These are phyloP conservation scores for Rhizomucor pusillus DNA, from an alignment of 371 early-diverging fungal species.

Conservation along the genomic window DNA sequence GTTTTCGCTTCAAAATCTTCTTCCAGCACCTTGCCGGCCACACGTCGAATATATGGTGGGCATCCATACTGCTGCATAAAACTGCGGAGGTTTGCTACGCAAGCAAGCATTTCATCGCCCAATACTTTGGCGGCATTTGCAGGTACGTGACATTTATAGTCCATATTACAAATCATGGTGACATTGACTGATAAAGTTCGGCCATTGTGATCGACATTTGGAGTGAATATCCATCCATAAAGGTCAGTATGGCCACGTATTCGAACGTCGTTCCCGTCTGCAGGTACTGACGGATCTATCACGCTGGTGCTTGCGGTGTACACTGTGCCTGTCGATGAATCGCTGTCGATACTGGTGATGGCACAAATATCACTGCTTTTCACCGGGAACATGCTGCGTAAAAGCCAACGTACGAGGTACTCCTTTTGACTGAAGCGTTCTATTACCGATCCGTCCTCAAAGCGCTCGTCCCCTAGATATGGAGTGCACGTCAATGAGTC, in stretches of 20 bases:
- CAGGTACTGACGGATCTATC: slow-evolving; percentile 48
- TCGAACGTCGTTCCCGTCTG: slow-evolving; percentile 16
- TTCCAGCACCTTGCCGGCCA: slow-evolving; percentile 42
- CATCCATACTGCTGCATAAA: slow-evolving; percentile 48
- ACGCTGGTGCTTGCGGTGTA: slow-evolving; percentile 60
- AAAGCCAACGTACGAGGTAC: slow-evolving; percentile 44
- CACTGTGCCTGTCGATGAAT: slow-evolving; percentile 50
- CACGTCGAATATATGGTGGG: slow-evolving; percentile 53
- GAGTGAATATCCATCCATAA: slow-evolving; percentile 60
- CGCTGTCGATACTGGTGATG: slow-evolving; percentile 54
- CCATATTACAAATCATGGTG: slow-evolving; percentile 54
- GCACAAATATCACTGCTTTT: slow-evolving; percentile 25
- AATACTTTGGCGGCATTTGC: slow-evolving; percentile 29
- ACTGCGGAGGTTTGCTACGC: slow-evolving; percentile 30
- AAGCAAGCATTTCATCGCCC: slow-evolving; percentile 31
- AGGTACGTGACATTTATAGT: slow-evolving; percentile 41
- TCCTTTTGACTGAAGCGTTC: slow-evolving; percentile 60
- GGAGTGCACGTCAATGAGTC: too few species aligned
- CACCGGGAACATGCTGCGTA: slow-evolving; percentile 26
- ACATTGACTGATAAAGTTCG: slow-evolving; percentile 43
- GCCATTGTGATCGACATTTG: slow-evolving; percentile 40
- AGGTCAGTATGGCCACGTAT: slow-evolving; percentile 51
- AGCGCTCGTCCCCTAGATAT: slow-evolving; percentile 58
- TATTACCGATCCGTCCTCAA: slow-evolving; percentile 45
- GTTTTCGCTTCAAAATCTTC: slow-evolving; percentile 30